A percentile compares a stretch with the other conserved stretches of the same genome.
Evolutionary conservation across 2,329 filamentous ascomycete species (phyloP).

Genomic region (Cladophialophora psammophila): DNA sequence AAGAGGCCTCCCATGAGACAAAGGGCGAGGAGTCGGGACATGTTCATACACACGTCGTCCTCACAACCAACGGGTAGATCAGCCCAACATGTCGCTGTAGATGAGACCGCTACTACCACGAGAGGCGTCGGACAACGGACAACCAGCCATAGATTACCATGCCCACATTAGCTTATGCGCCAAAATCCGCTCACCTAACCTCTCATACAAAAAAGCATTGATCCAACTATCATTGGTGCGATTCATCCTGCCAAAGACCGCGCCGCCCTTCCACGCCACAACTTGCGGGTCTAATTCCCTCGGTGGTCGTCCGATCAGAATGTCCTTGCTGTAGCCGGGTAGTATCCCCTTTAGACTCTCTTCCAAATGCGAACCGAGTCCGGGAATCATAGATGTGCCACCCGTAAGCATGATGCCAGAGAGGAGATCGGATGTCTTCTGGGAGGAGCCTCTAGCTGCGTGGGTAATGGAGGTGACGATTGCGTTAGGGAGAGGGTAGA

Average conservation of each 20-base stretch:
- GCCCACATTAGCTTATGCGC: slow-evolving; percentile 79
- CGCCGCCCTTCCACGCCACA: slow-evolving; percentile 97
- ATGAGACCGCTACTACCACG: not conserved
- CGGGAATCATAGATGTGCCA: slow-evolving; percentile 79
- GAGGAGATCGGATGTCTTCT: slow-evolving; percentile 88
- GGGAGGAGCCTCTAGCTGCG: slow-evolving; percentile 86
- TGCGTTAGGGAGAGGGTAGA: slow-evolving; percentile 84
- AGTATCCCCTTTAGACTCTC: slow-evolving; percentile 74
- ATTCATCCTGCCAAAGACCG: slow-evolving; percentile 89
- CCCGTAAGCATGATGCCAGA: slow-evolving; percentile 91
- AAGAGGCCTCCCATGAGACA: not conserved
- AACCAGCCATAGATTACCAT: slow-evolving; percentile 49
- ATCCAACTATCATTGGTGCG: slow-evolving; percentile 95
- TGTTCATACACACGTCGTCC: not conserved
- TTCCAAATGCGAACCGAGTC: slow-evolving; percentile 83
- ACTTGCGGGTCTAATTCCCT: slow-evolving; percentile 96
- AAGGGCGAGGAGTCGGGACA: not conserved
- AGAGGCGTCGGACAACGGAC: not conserved
- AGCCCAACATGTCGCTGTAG: slow-evolving; percentile 6
- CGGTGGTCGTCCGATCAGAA: slow-evolving; percentile 73
- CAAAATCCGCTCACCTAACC: slow-evolving; percentile 79
- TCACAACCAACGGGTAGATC: not conserved
- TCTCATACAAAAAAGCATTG: slow-evolving; percentile 83
- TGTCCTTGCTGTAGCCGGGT: slow-evolving; percentile 69
- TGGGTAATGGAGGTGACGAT: slow-evolving; percentile 90